Conservation (phyloP, 129 eudicot genomes). For the Centrapalus pauciflorus region DNA sequence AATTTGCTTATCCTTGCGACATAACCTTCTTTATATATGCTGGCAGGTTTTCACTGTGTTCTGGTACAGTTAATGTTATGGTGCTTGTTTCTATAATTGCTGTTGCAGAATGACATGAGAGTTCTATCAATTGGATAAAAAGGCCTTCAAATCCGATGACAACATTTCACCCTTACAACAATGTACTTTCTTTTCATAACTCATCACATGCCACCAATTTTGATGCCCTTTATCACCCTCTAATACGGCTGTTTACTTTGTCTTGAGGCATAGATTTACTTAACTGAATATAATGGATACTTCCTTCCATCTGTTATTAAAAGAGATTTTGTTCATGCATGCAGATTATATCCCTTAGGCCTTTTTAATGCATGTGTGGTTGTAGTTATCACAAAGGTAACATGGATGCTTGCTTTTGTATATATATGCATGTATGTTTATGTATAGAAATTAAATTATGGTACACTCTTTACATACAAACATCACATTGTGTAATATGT, state of each 20-base stretch:
- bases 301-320: too few species aligned
- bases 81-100: neutral
- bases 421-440: too few species aligned
- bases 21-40: too few species aligned
- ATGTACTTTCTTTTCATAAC: neutral
- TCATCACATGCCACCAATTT: constrained; percentile 13
- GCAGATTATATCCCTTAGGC: too few species aligned
- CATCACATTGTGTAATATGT: too few species aligned
- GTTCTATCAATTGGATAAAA: neutral
- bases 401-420: too few species aligned
- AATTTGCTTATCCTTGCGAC: too few species aligned
- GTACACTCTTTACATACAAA: too few species aligned
- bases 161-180: neutral
- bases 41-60: constrained; percentile 6
- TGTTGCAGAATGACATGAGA: constrained; percentile 6
- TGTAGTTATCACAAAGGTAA: too few species aligned
- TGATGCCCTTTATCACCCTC: constrained; percentile 4
- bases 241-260: constrained; percentile 2
- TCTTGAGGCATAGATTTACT: constrained; percentile 2
- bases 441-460: too few species aligned
- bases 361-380: too few species aligned
- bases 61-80: too few species aligned
- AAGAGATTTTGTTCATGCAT: neutral
- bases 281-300: neutral
- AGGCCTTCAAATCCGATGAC: neutral